Percentiles rank a stretch among this genome's conserved stretches.
These are phyloP conservation scores for Funneliformis geosporum DNA, from an alignment of 192 early-diverging fungal species.

Conservation along the genomic window DNA sequence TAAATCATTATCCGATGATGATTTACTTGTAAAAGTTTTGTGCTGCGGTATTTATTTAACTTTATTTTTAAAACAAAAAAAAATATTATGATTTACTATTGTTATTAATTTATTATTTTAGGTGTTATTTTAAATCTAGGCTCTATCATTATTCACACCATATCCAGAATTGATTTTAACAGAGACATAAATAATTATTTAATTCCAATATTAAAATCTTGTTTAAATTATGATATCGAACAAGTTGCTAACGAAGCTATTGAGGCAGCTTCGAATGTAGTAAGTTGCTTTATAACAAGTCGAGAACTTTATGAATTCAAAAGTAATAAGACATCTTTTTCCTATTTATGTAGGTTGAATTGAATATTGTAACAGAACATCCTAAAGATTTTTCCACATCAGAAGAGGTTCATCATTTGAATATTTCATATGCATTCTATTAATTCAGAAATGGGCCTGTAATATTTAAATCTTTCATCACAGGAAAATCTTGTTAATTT, in stretches of 20 bases:
- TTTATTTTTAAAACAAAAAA: slow-evolving; percentile 17
- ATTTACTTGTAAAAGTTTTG: slow-evolving; percentile 66
- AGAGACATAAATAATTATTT: slow-evolving; percentile 47
- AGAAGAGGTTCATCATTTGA: not conserved
- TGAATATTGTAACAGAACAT: not conserved
- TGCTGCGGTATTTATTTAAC: slow-evolving; percentile 55
- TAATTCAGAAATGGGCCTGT: not conserved
- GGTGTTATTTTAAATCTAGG: slow-evolving; percentile 56
- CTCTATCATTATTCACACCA: slow-evolving; percentile 41
- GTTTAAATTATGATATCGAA: slow-evolving; percentile 54
- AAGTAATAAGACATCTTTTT: not conserved
- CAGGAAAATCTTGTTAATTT: slow-evolving; percentile 46
- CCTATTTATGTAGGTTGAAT: not conserved
- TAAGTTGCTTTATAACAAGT: slow-evolving; percentile 30
- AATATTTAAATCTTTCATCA: not conserved
- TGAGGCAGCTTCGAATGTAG: slow-evolving; percentile 40
- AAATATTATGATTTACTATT: slow-evolving; percentile 42
- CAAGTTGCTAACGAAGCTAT: slow-evolving; percentile 45
- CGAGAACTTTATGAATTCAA: not conserved
- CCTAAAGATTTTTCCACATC: not conserved
- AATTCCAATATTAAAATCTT: no score
- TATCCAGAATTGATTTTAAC: slow-evolving; percentile 34
- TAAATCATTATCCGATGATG: slow-evolving; percentile 45
- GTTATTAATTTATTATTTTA: slow-evolving; percentile 26
- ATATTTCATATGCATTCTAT: not conserved